Percentiles rank a stretch among this genome's conserved stretches.
Conservation (phyloP, 1,284 basidiomycete species). For the Ustilago esculenta region DNA sequence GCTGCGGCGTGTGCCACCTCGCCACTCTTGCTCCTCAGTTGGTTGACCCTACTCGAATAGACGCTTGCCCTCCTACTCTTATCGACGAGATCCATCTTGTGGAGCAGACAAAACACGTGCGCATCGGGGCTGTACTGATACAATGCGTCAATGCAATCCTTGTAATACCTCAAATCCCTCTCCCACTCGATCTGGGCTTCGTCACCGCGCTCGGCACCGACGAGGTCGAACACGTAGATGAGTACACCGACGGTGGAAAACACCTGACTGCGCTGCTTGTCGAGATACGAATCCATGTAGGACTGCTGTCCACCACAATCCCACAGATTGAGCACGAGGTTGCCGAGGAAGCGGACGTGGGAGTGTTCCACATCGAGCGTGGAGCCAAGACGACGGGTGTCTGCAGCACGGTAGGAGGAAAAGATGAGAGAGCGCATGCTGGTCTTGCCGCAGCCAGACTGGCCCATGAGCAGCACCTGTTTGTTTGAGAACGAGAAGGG, state of each 20-base stretch:
- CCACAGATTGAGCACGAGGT: conserved; percentile 93
- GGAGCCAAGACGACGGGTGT: conserved; percentile 89
- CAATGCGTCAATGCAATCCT: conserved; percentile 59
- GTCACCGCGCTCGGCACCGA: conserved; percentile 55
- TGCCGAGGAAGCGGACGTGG: conserved; percentile 93
- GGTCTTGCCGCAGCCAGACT: conserved; percentile 75
- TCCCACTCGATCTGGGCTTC: conserved; percentile 71
- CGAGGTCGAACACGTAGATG: conserved; percentile 96
- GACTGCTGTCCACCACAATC: conserved; percentile 98
- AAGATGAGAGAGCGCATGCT: conserved; percentile 99
- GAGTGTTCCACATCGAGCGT: conserved; percentile 98
- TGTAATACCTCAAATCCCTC: conserved; percentile 63
- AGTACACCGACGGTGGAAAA: conserved; percentile 95
- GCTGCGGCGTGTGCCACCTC: conserved; percentile 46
- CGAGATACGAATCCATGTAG: conserved; percentile 96
- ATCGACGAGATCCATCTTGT: conserved; percentile 89
- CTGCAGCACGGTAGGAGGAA: conserved; percentile 90
- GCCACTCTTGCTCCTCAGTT: conserved; percentile 55
- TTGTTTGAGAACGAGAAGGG: neutral
- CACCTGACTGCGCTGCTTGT: conserved; percentile 86
- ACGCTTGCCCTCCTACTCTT: conserved; percentile 72
- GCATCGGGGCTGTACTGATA: conserved; percentile 72
- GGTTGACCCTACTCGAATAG: conserved; percentile 71
- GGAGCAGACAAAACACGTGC: conserved; percentile 87
- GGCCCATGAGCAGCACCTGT: conserved; percentile 64